These are phyloP conservation scores for Lactifluus echinatus DNA, from an alignment of 768 basidiomycete species.

Conservation along the genomic window DNA sequence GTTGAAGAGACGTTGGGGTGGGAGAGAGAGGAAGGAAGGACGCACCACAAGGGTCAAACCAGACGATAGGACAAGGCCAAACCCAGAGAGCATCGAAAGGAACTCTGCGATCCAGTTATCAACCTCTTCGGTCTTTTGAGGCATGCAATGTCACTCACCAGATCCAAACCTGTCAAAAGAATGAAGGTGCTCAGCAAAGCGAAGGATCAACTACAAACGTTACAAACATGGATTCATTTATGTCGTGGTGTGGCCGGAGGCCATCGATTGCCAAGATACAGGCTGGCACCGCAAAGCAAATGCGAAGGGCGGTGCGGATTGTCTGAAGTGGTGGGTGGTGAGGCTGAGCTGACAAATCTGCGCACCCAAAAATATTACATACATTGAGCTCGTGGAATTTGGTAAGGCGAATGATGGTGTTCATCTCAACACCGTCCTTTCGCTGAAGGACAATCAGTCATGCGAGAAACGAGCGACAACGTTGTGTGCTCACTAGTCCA, in stretches of 20 bases:
- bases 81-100: constrained; percentile 11
- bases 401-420: constrained; percentile 60
- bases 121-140: background rate
- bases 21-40: background rate
- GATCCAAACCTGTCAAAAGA: background rate
- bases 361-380: constrained; percentile 23
- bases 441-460: constrained; percentile 32
- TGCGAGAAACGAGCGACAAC: background rate
- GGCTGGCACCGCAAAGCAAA: constrained; percentile 58
- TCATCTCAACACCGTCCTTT: constrained; percentile 51
- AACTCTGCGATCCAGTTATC: constrained; percentile 5
- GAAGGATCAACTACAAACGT: no score
- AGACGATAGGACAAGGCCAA: constrained; percentile 18
- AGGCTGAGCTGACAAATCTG: background rate
- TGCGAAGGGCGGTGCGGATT: constrained; percentile 65
- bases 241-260: constrained; percentile 45
- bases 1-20: background rate
- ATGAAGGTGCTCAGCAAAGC: background rate
- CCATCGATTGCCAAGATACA: constrained; percentile 65
- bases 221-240: constrained; percentile 53
- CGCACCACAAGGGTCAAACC: constrained; percentile 19
- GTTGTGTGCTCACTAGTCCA: constrained; percentile 40
- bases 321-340: constrained; percentile 32
- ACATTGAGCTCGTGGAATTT: constrained; percentile 83
- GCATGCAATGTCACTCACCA: background rate